These are phyloP conservation scores for Fusarium illudens DNA, from an alignment of 2,329 filamentous ascomycete genomes.

Conservation along the genomic window DNA sequence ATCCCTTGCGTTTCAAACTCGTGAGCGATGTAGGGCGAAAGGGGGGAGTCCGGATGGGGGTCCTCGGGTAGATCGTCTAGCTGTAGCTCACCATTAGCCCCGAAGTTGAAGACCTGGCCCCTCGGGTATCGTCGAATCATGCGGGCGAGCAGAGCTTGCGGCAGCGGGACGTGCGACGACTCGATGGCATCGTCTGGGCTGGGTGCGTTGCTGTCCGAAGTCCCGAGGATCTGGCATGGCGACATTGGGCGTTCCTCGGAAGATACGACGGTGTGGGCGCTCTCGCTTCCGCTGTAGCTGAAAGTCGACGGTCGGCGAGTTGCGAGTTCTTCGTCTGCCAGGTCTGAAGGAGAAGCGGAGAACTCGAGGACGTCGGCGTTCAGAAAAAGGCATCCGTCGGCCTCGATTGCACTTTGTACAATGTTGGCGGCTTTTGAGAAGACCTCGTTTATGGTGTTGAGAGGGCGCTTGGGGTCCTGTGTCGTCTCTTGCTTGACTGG, in stretches of 20 bases:
- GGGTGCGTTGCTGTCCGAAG: not conserved
- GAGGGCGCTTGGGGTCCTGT: not conserved
- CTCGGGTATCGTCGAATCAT: conserved; percentile 56
- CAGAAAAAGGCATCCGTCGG: conserved; percentile 49
- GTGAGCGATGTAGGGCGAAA: not conserved
- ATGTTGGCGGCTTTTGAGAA: conserved; percentile 56
- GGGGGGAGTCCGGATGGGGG: not conserved
- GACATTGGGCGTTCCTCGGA: conserved; percentile 19
- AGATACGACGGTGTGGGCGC: conserved; percentile 13
- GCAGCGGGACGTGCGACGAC: conserved; percentile 38
- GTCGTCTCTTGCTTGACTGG: not conserved
- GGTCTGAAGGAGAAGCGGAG: conserved; percentile 11
- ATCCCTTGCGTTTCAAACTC: not conserved
- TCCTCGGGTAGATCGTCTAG: conserved; percentile 44
- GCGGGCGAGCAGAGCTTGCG: conserved; percentile 50
- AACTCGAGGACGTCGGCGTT: conserved; percentile 47
- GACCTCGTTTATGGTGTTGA: conserved; percentile 30
- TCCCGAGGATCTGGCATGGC: conserved; percentile 17
- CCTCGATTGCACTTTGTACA: conserved; percentile 52
- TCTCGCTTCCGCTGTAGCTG: conserved; percentile 13
- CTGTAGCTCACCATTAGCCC: conserved; percentile 48
- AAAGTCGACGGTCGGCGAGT: conserved; percentile 18
- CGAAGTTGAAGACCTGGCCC: conserved; percentile 58
- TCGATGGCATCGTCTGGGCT: conserved; percentile 10
- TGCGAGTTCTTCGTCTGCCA: conserved; percentile 11